Evolutionary conservation across 2,329 filamentous ascomycete genomes (phyloP), one percentile per base, ranked within the genome.

Genomic region (Metarhizium robertsii): DNA sequence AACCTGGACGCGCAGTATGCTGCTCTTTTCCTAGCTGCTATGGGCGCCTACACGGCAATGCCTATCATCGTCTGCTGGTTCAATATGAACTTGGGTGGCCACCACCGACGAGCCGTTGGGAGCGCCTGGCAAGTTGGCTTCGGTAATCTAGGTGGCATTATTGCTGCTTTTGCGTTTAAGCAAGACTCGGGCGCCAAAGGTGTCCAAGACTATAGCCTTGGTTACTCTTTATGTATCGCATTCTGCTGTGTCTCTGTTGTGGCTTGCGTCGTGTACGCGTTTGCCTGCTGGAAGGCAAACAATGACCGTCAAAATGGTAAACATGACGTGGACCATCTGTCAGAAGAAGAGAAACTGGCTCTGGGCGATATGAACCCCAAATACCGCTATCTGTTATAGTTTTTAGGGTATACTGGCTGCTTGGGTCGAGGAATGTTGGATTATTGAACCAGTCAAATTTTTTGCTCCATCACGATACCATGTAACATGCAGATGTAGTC

Each of bases 11-110:
- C 89, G 6, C 80, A 94, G 67, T 96, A 96, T 64, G 87, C 77
- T 0, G 88, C 87, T 0, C 78, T 96, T 0, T 95, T 95, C 75
- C 75, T 96, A 36, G 83, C 95, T 52, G 86, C 88, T 2, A 85
- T 85, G 73, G 90, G 90, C 52, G 80, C 82, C 0, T 96, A 95
- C 71, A 85, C 84, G 1, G 89, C 91, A n/a, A 92, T 96, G 87
- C 91, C 92, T 0, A 85, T 96, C 34, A 83, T 91, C 47, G 81
- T 91, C 7, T 91, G 87, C 68, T 92, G 88, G 87, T 91, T 87
- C 69, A 86, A 86, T 62, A 90, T 90, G 82, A 92, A 91, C 62
- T 73, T 90, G 1, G 83, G 83, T 2, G 87, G 87, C 0, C 88
- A 91, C 66, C 85, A 85, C 56, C 79, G 87, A 3, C 78, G 87